These are phyloP conservation scores for Skeletonema tropicum DNA, from an alignment of 108 stramenopile genomes.

Conservation along the genomic window DNA sequence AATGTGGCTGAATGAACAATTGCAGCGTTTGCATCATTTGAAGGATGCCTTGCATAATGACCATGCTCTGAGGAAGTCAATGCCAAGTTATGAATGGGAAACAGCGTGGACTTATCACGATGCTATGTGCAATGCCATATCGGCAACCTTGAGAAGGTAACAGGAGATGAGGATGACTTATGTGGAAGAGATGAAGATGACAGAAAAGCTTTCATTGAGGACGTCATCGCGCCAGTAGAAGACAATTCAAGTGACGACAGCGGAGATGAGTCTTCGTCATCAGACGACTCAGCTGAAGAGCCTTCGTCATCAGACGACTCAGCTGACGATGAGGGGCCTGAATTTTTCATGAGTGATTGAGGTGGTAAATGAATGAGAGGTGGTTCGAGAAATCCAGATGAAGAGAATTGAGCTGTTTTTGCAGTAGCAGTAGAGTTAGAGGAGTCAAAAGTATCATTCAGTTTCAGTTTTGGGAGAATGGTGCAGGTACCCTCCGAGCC, in stretches of 20 bases:
- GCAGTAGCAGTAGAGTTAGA: too few species aligned
- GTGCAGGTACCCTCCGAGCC: too few species aligned
- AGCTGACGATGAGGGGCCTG: background rate
- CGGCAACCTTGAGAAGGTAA: background rate
- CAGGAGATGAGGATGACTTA: too few species aligned
- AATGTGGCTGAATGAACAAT: slow-evolving; percentile 21
- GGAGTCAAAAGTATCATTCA: too few species aligned
- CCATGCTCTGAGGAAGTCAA: slow-evolving; percentile 17
- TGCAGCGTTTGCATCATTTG: slow-evolving; percentile 21
- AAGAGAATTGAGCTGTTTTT: too few species aligned
- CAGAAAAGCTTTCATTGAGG: background rate
- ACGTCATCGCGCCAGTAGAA: background rate
- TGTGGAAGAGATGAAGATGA: background rate
- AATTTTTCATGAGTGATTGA: background rate
- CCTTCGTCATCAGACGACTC: too few species aligned
- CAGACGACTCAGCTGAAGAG: background rate
- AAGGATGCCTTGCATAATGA: slow-evolving; percentile 19
- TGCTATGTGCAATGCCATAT: slow-evolving; percentile 35
- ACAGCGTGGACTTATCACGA: slow-evolving; percentile 39
- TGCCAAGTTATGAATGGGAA: slow-evolving; percentile 49
- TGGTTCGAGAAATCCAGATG: too few species aligned
- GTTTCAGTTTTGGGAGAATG: too few species aligned
- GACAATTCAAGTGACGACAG: slow-evolving; percentile 1
- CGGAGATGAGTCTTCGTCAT: background rate
- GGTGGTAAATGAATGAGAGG: background rate